Evolutionary conservation across 495 filamentous ascomycete genomes (phyloP), one percentile per base, ranked within the genome.

Genomic region (Xylaria palmicola): DNA sequence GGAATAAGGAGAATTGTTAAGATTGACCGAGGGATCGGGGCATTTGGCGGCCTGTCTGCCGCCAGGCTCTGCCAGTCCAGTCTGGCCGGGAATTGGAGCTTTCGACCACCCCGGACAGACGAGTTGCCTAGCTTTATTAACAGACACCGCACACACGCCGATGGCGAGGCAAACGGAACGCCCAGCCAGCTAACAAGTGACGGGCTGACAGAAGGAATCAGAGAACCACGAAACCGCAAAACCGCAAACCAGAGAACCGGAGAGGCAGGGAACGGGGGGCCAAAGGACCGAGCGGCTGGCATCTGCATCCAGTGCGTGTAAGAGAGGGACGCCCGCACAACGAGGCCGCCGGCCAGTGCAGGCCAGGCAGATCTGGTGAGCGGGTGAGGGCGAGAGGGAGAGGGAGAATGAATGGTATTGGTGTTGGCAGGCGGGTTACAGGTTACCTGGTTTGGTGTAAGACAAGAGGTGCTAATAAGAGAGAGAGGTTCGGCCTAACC

Each of bases 1-100:
- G 27, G 43, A 63, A 64, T 60, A 62, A 62, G 30, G 17, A 10
- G 56, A 56, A 68, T 65, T 68, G 63, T 70, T 62, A 63, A 63
- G 60, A 63, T 54, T 65, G 60, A 56, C 30, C 57, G 57, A 60
- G 57, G 32, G 36, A 36, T 43, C 56, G 43, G 56, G 36, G 45
- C 47, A 47, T 51, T 12, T 37, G 55, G 29, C 19, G 12, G 24
- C 13, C 39, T 22, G 22, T n/a, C n/a, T n/a, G n/a, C n/a, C n/a
- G 13, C 19, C 24, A 36, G 3, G n/a, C n/a, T 52, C 36, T 41
- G 45, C 47, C 57, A 52, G 48, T 43, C 44, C 49, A 52, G 47
- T 19, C 24, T 24, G 48, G 44, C 48, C 57, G 37, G 40, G 40
- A 60, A 44, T 51, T 60, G 47, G 57, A 60, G 47, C 34, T 52